These are phyloP conservation scores for Cystofilobasidium ferigula DNA, from an alignment of 768 basidiomycete genomes.

Conservation along the genomic window DNA sequence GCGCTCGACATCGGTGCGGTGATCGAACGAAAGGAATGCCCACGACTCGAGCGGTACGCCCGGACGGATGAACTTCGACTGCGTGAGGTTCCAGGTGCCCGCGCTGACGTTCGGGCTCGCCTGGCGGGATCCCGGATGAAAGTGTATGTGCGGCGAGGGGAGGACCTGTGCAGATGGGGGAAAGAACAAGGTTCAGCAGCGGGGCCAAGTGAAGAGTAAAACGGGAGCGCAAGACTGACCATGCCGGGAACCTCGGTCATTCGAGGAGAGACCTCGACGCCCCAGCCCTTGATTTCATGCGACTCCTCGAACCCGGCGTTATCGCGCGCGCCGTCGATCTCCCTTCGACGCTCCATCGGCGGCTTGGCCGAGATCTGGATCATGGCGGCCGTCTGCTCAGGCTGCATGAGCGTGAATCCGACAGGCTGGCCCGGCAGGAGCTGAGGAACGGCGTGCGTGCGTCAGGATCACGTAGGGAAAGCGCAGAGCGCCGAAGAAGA, in stretches of 20 bases:
- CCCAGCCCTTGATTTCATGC: neutral
- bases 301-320: neutral
- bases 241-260: neutral
- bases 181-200: too few relatives aligned
- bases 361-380: neutral
- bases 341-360: neutral
- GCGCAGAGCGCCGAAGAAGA: too few relatives aligned
- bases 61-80: neutral
- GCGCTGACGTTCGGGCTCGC: neutral
- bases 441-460: too few relatives aligned
- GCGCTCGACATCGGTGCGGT: neutral
- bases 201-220: too few relatives aligned
- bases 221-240: too few relatives aligned
- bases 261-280: neutral
- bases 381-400: neutral
- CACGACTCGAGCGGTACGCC: neutral
- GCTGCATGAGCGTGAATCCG: neutral
- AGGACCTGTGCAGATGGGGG: neutral
- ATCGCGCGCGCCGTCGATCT: neutral
- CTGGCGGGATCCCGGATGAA: neutral
- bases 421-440: slow-evolving; percentile 1
- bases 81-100: neutral
- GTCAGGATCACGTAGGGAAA: too few relatives aligned
- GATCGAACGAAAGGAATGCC: neutral
- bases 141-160: neutral